Conservation (phyloP, 441 rosid species). For the Aleurites moluccanus region DNA sequence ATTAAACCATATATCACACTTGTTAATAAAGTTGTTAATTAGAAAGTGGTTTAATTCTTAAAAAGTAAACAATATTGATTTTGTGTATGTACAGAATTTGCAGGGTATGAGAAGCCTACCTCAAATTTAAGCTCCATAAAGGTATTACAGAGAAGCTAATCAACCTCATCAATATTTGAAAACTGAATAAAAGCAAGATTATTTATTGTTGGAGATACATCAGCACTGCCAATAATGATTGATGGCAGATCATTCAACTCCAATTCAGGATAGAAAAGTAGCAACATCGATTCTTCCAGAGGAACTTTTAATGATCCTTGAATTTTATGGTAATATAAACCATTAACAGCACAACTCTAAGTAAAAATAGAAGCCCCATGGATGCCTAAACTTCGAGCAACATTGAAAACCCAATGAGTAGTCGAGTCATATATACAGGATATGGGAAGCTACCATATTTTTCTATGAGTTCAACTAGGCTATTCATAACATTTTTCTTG, state of each 20-base stretch:
- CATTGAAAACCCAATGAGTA: constrained; percentile 41
- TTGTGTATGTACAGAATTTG: no score
- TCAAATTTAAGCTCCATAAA: constrained; percentile 42
- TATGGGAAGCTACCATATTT: constrained; percentile 2
- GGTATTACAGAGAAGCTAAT: constrained; percentile 48
- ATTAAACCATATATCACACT: no score
- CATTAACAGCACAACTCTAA: constrained; percentile 42
- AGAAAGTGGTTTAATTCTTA: no score
- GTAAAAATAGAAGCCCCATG: constrained; percentile 35
- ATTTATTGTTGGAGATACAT: constrained; percentile 27
- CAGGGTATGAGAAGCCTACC: constrained; percentile 11
- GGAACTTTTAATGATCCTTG: constrained; percentile 43
- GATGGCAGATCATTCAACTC: constrained; percentile 42
- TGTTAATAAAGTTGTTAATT: no score
- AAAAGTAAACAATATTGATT: no score
- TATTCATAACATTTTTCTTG: constrained; percentile 27
- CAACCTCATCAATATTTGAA: constrained; percentile 40
- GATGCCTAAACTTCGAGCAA: constrained; percentile 34
- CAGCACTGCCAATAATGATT: constrained; percentile 27
- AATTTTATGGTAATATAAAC: constrained; percentile 40
- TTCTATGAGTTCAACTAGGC: constrained; percentile 35
- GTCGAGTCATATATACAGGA: constrained; percentile 43
- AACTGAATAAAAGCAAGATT: constrained; percentile 31
- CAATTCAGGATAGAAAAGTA: constrained; percentile 42
- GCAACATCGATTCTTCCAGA: background rate